Base-by-base conservation (phyloP, 2,329 filamentous ascomycete genomes). In the Curvularia spicifera region DNA sequence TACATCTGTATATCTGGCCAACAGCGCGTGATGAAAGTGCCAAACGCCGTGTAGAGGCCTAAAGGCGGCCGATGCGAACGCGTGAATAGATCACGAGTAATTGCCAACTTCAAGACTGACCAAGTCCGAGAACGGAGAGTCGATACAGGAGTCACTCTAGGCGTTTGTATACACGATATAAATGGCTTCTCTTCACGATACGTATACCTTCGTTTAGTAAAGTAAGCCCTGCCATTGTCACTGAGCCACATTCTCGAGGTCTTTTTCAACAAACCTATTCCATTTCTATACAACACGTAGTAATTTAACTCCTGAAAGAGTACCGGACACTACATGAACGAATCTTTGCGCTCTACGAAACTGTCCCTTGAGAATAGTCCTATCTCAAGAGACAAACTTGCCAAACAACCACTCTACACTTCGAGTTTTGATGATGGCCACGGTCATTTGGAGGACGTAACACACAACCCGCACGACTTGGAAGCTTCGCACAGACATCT, bases 71-170 rank as follows among this genome's bases (percentile, higher is more conserved):
- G 40, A 33, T 40, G 52, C 60, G 31, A 51, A 65, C 61, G 59
- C 20, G 71, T 71, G 18, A 67, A 56, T 75, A 74, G 44, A 72
- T 70, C 62, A 69, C 73, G 51, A 81, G 79, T 33, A 52, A 57
- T 48, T 12, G 13, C n/a, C 5, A 26, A 53, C 45, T 46, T 20
- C 53, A 56, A 64, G 50, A 28, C 54, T 28, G 24, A 31, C 35
- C 22, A 35, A 15, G 40, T 39, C 15, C 13, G 13, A 33, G 39
- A 29, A 49, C 55, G 48, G 52, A 37, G 39, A 18, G 45, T 49
- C 35, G 47, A 31, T 51, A 37, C 29, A 15, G 22, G 54, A 53
- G 22, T 33, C 29, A 43, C 15, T 8, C 20, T 40, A 18, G 49
- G 51, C 48, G 62, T 63, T 63, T 40, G 54, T 49, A 49, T 33